A percentile compares a stretch with the other conserved stretches of the same genome.
Conservation (phyloP, 345 rosid species). For the Draba incana region DNA sequence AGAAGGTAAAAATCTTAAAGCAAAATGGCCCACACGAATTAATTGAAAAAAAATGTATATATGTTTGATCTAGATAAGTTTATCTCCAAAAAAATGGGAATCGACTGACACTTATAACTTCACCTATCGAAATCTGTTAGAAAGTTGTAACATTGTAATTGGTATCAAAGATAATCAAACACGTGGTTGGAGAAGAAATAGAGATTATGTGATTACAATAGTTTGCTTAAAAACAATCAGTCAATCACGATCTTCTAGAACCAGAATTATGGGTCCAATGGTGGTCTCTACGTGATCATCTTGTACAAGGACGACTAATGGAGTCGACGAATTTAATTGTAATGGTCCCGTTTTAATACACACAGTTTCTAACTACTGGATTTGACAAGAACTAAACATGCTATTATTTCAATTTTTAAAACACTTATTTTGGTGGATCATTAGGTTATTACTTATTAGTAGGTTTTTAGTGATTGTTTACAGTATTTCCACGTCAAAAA, state of each 20-base stretch:
- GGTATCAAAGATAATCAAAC: slow-evolving; percentile 21
- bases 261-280: neutral
- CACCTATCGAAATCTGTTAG: slow-evolving; percentile 5
- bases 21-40: no score
- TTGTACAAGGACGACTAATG: neutral
- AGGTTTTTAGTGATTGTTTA: neutral
- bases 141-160: neutral
- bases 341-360: slow-evolving; percentile 16
- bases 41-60: no score
- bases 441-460: neutral
- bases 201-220: slow-evolving; percentile 12
- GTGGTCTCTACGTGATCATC: slow-evolving; percentile 26
- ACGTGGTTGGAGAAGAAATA: slow-evolving; percentile 33
- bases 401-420: neutral
- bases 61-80: slow-evolving; percentile 1
- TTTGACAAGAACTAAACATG: neutral
- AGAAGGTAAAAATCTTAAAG: no score
- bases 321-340: slow-evolving; percentile 1
- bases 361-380: neutral
- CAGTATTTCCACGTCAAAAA: slow-evolving; percentile 15
- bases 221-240: slow-evolving; percentile 21
- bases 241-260: slow-evolving; percentile 36
- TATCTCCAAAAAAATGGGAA: neutral
- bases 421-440: neutral
- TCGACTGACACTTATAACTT: slow-evolving; percentile 3